phyloP scores from a whole-genome alignment of 2,329 filamentous ascomycete species.

The Beauveria scarabaeidicola region DNA sequence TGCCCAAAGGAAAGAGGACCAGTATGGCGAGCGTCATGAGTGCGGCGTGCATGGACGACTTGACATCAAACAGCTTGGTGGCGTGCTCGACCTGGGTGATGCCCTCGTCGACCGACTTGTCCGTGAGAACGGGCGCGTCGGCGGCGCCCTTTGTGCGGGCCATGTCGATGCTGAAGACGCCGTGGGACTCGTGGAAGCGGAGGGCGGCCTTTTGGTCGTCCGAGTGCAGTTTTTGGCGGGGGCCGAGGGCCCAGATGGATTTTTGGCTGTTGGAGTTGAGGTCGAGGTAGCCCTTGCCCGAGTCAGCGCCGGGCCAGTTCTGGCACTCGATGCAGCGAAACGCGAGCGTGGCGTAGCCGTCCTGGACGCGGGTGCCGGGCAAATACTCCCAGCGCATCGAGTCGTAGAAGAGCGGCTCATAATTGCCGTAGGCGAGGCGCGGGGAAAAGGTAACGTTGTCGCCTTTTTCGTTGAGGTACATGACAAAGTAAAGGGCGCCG shows the following conservation, averaged over 20 bases:
- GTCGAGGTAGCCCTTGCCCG: constrained; percentile 37
- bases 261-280: constrained; percentile 36
- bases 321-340: constrained; percentile 44
- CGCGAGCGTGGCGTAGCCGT: constrained; percentile 39
- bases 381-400: constrained; percentile 37
- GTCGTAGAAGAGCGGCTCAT: constrained; percentile 41
- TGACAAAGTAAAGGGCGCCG: constrained; percentile 44
- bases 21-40: constrained; percentile 50
- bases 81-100: constrained; percentile 24
- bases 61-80: constrained; percentile 28
- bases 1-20: constrained; percentile 46
- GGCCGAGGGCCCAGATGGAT: constrained; percentile 50
- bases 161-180: constrained; percentile 49
- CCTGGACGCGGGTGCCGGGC: constrained; percentile 37
- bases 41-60: constrained; percentile 35
- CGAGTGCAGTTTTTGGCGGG: constrained; percentile 33
- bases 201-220: constrained; percentile 36
- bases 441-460: constrained; percentile 49
- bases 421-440: constrained; percentile 40
- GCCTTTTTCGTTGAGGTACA: constrained; percentile 39
- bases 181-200: constrained; percentile 44
- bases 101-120: constrained; percentile 26
- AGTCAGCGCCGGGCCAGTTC: constrained; percentile 31
- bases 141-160: constrained; percentile 37
- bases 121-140: constrained; percentile 32